Conservation (phyloP, 768 basidiomycete species). For the Tricholoma terreum region DNA sequence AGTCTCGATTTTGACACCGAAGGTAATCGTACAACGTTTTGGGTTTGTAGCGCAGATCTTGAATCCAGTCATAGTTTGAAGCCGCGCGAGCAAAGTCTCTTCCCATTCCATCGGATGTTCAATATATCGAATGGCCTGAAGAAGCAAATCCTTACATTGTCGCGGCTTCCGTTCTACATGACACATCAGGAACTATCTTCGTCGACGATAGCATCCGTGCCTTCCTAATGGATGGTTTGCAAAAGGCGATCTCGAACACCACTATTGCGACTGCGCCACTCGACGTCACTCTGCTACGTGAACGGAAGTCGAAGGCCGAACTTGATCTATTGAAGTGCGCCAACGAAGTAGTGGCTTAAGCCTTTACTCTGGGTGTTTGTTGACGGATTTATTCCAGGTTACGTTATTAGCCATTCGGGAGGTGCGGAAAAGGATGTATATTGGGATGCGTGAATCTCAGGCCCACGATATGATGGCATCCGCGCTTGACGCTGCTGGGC, state of each 20-base stretch:
- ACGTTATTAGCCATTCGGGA: conserved; percentile 72
- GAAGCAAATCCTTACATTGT: conserved; percentile 62
- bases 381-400: conserved; percentile 46
- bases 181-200: conserved; percentile 39
- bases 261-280: conserved; percentile 48
- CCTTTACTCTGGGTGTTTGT: neutral
- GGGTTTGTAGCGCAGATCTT: neutral
- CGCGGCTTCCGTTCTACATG: conserved; percentile 29
- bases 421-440: conserved; percentile 54
- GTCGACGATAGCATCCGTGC: conserved; percentile 60
- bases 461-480: conserved; percentile 54
- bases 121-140: conserved; percentile 62
- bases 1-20: conserved; percentile 67
- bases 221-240: conserved; percentile 65
- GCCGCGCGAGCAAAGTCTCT: conserved; percentile 63
- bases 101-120: conserved; percentile 46
- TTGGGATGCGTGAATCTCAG: conserved; percentile 77
- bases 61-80: conserved; percentile 49
- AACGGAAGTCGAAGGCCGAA: conserved; percentile 72
- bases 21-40: conserved; percentile 21
- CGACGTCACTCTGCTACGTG: conserved; percentile 58
- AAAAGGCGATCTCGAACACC: conserved; percentile 36
- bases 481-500: conserved; percentile 56
- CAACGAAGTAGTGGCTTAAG: conserved; percentile 57
- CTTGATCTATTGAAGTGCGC: conserved; percentile 70